phyloP scores from a whole-genome alignment of 2,329 filamentous ascomycete species.

The Fusarium devonianum region DNA sequence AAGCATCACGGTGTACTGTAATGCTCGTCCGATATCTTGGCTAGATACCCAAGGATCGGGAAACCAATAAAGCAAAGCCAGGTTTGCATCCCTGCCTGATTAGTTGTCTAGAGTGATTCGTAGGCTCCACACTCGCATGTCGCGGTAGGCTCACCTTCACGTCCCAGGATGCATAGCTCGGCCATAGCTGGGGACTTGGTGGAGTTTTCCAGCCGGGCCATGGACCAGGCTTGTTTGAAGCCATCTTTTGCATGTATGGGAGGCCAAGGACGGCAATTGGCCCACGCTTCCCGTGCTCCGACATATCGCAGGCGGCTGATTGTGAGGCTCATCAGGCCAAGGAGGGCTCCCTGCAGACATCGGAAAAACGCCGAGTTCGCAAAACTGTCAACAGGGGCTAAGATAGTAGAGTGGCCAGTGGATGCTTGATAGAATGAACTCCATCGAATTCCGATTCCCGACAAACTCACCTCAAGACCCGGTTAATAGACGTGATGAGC shows the following conservation, averaged over 20 bases:
- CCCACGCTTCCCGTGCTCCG: background rate
- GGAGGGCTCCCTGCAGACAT: background rate
- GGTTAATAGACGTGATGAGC: constrained; percentile 16
- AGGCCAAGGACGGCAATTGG: constrained; percentile 11
- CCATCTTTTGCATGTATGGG: no score
- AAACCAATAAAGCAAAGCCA: constrained; percentile 10
- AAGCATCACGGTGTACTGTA: constrained; percentile 5
- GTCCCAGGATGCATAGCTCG: constrained; percentile 20
- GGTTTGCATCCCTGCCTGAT: constrained; percentile 24
- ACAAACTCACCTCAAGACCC: constrained; percentile 10
- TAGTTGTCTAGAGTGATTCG: constrained; percentile 17
- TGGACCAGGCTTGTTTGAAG: constrained; percentile 8
- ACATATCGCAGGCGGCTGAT: constrained; percentile 17
- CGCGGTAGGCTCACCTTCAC: constrained; percentile 1
- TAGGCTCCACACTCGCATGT: constrained; percentile 30
- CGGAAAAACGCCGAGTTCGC: constrained; percentile 17
- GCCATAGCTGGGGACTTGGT: constrained; percentile 33
- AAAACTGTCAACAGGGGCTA: background rate
- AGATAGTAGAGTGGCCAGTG: constrained; percentile 4
- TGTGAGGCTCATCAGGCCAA: constrained; percentile 20
- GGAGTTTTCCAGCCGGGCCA: constrained; percentile 17
- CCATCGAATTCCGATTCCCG: constrained; percentile 10
- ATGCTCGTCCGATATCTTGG: constrained; percentile 22
- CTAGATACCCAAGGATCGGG: constrained; percentile 20
- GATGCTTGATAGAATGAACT: constrained; percentile 4